These are phyloP conservation scores for Endotrypanum monterogeii DNA, from an alignment of 208 protist genomes.

Conservation along the genomic window DNA sequence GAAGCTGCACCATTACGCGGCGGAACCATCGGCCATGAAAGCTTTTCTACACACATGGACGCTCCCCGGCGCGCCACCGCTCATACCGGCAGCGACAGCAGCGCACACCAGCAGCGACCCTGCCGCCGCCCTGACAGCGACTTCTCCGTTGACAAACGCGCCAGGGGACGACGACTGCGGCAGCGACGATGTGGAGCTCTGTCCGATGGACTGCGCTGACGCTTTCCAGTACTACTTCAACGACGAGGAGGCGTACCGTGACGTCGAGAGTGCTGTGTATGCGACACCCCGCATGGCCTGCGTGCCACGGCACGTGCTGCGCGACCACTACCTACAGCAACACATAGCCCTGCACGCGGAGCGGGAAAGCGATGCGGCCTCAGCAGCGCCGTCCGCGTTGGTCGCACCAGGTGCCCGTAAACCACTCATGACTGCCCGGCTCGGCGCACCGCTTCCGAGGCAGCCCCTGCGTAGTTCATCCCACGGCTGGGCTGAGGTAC, in stretches of 20 bases:
- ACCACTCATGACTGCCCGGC: background rate
- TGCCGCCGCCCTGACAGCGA: background rate
- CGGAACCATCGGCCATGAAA: background rate
- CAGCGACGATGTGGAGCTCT: conserved; percentile 24
- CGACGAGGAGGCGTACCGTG: conserved; percentile 17
- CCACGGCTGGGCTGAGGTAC: no score
- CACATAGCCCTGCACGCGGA: conserved; percentile 1
- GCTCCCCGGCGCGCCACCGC: conserved; percentile 8
- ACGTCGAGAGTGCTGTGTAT: conserved; percentile 39
- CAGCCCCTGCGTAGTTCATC: background rate
- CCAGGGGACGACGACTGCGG: background rate
- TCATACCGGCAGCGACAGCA: background rate
- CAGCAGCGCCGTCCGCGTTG: background rate
- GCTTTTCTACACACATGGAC: conserved; percentile 10
- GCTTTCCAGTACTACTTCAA: conserved; percentile 48
- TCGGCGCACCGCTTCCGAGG: background rate
- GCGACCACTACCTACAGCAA: conserved; percentile 18
- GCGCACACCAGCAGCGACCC: background rate
- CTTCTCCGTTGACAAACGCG: background rate
- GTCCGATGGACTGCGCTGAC: conserved; percentile 59
- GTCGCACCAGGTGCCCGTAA: background rate
- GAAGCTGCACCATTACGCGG: background rate
- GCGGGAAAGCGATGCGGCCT: background rate
- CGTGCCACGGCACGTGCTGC: background rate
- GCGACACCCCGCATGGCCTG: conserved; percentile 22